A percentile compares a stretch with the other conserved stretches of the same genome.
Evolutionary conservation across 2,329 filamentous ascomycete species (phyloP).

Genomic region (Diaporthe sp.): DNA sequence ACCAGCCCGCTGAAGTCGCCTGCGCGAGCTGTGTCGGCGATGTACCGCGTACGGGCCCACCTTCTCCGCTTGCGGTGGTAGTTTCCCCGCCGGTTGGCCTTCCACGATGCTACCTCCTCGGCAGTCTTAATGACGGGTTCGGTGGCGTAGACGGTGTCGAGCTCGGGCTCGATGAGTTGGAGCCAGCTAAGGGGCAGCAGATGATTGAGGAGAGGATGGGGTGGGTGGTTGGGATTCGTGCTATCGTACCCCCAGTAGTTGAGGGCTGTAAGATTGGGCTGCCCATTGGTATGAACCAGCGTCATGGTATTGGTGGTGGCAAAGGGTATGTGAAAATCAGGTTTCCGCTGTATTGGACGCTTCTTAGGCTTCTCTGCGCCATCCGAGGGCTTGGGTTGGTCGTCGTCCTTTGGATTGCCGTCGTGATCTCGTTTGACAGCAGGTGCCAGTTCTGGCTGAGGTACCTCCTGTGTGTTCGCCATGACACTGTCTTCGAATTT

Average conservation of each 20-base stretch:
- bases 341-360: slow-evolving; percentile 43
- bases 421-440: slow-evolving; percentile 35
- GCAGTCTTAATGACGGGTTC: slow-evolving; percentile 72
- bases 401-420: slow-evolving; percentile 33
- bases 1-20: slow-evolving; percentile 88
- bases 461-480: slow-evolving; percentile 38
- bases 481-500: slow-evolving; percentile 43
- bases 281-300: slow-evolving; percentile 83
- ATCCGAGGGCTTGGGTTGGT: slow-evolving; percentile 31
- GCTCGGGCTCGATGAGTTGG: slow-evolving; percentile 83
- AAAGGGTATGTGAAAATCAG: slow-evolving; percentile 74
- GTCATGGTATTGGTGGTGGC: slow-evolving; percentile 83
- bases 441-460: slow-evolving; percentile 2
- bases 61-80: slow-evolving; percentile 92
- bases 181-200: slow-evolving; percentile 92
- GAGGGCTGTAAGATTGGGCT: slow-evolving; percentile 88
- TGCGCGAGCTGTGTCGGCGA: slow-evolving; percentile 80
- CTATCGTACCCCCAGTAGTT: slow-evolving; percentile 91
- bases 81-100: slow-evolving; percentile 84
- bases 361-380: slow-evolving; percentile 42
- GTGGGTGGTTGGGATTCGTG: slow-evolving; percentile 71
- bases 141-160: slow-evolving; percentile 80
- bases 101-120: slow-evolving; percentile 77
- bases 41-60: slow-evolving; percentile 79
- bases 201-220: slow-evolving; percentile 86